Evolutionary conservation across 1,284 basidiomycete species (phyloP).

Genomic region (Marasmius sp.): DNA sequence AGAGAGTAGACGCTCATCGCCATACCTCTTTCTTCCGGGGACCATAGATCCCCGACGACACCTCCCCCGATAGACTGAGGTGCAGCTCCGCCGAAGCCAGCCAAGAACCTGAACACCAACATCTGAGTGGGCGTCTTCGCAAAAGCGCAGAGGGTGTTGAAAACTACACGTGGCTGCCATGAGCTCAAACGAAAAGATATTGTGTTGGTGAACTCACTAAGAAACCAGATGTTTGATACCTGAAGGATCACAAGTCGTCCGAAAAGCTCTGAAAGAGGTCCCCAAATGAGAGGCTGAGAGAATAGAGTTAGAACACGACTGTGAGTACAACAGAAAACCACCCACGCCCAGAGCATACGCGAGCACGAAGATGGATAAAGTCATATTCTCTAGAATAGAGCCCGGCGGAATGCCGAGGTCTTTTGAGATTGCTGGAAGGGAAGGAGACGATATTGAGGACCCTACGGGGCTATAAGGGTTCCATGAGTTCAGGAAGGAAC

Average conservation of each 20-base stretch:
- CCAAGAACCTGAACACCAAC: constrained; percentile 30
- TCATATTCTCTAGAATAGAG: constrained; percentile 33
- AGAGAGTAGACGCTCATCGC: constrained; percentile 33
- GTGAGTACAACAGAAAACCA: background rate
- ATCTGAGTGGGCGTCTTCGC: constrained; percentile 31
- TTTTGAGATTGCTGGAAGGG: constrained; percentile 25
- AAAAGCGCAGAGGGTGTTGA: constrained; percentile 27
- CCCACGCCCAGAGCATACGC: constrained; percentile 32
- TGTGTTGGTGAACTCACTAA: constrained; percentile 18
- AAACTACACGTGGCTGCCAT: constrained; percentile 17
- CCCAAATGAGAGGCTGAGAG: constrained; percentile 28
- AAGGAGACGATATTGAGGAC: constrained; percentile 29
- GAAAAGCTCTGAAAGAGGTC: constrained; percentile 29
- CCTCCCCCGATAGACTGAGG: constrained; percentile 29
- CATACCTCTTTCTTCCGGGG: constrained; percentile 30
- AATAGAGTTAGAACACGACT: constrained; percentile 1
- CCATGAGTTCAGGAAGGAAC: background rate
- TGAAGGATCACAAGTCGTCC: constrained; percentile 29
- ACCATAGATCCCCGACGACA: constrained; percentile 33
- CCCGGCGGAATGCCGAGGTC: constrained; percentile 26
- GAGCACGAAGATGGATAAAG: constrained; percentile 37
- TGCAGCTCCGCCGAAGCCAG: constrained; percentile 32
- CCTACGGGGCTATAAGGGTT: constrained; percentile 22
- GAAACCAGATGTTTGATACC: constrained; percentile 31
- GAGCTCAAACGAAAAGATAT: too few species aligned